Conservation (phyloP, 768 basidiomycete species). For the Coprinopsis strossmayeri region DNA sequence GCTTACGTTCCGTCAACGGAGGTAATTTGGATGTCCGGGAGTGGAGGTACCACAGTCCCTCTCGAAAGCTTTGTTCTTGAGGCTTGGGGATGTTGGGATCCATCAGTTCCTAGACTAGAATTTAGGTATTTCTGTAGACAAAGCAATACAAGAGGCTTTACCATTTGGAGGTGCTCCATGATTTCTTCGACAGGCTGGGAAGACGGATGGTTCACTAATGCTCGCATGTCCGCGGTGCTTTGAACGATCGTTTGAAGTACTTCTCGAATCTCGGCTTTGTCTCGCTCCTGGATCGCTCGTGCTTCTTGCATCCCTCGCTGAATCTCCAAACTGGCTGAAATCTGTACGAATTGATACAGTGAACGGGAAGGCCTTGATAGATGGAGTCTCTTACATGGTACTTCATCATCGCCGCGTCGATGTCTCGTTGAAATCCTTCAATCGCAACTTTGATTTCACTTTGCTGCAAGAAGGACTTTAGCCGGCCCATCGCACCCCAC, state of each 20-base stretch:
- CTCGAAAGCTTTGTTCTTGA: slow-evolving; percentile 26
- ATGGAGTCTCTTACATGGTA: slow-evolving; percentile 26
- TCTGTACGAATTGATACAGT: slow-evolving; percentile 13
- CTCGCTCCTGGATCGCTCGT: slow-evolving; percentile 23
- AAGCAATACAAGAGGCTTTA: slow-evolving; percentile 11
- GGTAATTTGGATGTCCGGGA: slow-evolving; percentile 32
- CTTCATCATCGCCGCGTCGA: slow-evolving; percentile 28
- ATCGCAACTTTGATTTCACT: slow-evolving; percentile 35
- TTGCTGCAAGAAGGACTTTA: slow-evolving; percentile 31
- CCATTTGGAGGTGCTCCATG: slow-evolving; percentile 37
- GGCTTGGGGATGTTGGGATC: slow-evolving; percentile 24
- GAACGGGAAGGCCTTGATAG: slow-evolving; percentile 9
- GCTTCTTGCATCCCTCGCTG: slow-evolving; percentile 20
- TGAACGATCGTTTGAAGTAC: slow-evolving; percentile 27
- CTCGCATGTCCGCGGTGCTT: slow-evolving; percentile 27
- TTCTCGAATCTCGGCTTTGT: slow-evolving; percentile 28
- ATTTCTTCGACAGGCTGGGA: slow-evolving; percentile 27
- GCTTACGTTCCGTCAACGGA: slow-evolving; percentile 35
- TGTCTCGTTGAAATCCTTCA: slow-evolving; percentile 28
- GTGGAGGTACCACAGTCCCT: slow-evolving; percentile 33
- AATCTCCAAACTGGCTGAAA: slow-evolving; percentile 20
- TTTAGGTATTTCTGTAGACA: neutral
- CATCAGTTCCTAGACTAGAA: slow-evolving; percentile 24
- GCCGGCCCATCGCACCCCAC: slow-evolving; percentile 29
- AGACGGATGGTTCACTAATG: slow-evolving; percentile 24